Conservation (phyloP, 1,284 basidiomycete species). For the Rhodotorula sp. region DNA sequence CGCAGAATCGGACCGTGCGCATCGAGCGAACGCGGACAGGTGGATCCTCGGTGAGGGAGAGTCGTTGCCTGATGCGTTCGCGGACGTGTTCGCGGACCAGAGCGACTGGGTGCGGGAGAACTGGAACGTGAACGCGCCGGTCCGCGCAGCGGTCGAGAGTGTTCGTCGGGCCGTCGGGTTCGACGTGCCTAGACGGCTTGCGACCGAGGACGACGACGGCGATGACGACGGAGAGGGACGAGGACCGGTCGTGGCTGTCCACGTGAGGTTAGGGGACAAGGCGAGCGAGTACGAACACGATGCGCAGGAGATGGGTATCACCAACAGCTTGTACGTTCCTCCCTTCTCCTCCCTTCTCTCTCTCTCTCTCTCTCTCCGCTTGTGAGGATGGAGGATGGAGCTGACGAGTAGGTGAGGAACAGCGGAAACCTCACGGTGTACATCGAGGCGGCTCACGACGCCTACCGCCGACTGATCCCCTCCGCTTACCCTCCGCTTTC, state of each 20-base stretch:
- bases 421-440: conserved; percentile 29
- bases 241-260: conserved; percentile 23
- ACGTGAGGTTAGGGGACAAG: conserved; percentile 29
- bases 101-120: background rate
- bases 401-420: background rate
- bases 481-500: conserved; percentile 11
- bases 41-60: conserved; percentile 21
- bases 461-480: conserved; percentile 23
- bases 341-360: too few species aligned
- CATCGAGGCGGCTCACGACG: conserved; percentile 28
- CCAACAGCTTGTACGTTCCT: conserved; percentile 15
- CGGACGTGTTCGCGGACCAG: conserved; percentile 17
- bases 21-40: background rate
- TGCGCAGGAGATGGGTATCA: conserved; percentile 27
- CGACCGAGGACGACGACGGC: background rate
- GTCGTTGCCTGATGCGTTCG: conserved; percentile 20
- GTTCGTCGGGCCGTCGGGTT: background rate
- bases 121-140: conserved; percentile 11
- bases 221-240: background rate
- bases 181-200: background rate
- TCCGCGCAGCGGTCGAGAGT: background rate
- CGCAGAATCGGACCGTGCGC: background rate
- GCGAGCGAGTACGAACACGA: conserved; percentile 29
- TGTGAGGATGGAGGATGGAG: too few species aligned
- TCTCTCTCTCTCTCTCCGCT: too few species aligned